Evolutionary conservation across 164 flowering plant genomes (phyloP).

Genomic region (Magnolia changhungtana): DNA sequence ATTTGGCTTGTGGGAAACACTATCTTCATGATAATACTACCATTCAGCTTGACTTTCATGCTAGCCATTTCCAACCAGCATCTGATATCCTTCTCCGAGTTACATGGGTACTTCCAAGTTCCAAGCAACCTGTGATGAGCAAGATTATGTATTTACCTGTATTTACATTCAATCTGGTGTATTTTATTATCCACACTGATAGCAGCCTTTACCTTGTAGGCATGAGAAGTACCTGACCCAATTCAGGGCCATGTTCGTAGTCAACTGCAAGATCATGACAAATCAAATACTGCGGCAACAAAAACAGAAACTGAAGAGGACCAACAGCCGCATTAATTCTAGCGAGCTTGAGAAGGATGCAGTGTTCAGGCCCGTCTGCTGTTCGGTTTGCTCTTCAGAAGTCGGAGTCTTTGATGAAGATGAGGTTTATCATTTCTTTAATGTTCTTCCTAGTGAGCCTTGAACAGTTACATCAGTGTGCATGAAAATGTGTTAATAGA

Average conservation of each 20-base stretch:
- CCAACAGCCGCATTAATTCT: conserved; percentile 24
- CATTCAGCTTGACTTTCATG: no score
- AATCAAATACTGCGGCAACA: conserved; percentile 21
- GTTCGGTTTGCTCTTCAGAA: conserved; percentile 67
- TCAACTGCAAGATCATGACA: conserved; percentile 54
- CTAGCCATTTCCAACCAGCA: no score
- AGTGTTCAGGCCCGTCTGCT: conserved; percentile 51
- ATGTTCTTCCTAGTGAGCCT: conserved; percentile 74
- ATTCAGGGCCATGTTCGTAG: conserved; percentile 72
- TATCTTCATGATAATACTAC: no score
- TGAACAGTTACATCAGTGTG: conserved; percentile 13
- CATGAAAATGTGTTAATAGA: no score
- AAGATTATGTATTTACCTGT: no score
- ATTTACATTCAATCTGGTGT: not conserved
- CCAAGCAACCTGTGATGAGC: not conserved
- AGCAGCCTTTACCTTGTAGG: conserved; percentile 36
- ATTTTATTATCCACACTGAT: not conserved
- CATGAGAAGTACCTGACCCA: conserved; percentile 74
- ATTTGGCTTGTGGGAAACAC: no score
- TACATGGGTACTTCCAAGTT: not conserved
- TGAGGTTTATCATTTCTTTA: conserved; percentile 79
- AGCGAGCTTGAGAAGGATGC: conserved; percentile 24
- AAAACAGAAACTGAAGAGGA: conserved; percentile 16
- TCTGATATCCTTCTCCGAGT: no score
- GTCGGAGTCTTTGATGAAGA: conserved; percentile 75